A percentile compares a stretch with the other conserved stretches of the same genome.
Evolutionary conservation across 2,329 filamentous ascomycete genomes (phyloP).

Genomic region (Verticillium zaregamsianum): DNA sequence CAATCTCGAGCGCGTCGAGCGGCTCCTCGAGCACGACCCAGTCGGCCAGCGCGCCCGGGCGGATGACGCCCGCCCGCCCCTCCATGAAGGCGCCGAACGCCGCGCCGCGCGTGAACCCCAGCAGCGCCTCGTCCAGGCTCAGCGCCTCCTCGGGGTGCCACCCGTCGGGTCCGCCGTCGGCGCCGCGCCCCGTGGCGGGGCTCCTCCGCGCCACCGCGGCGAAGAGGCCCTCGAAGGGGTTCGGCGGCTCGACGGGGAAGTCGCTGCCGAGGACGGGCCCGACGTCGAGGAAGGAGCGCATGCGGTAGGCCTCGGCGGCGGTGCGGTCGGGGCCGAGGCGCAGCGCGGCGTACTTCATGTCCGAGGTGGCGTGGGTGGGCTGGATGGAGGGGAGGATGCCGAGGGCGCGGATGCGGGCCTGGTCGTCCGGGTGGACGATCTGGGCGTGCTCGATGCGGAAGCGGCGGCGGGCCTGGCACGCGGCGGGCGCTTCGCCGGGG

Average conservation of each 20-base stretch:
- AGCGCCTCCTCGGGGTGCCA: conserved; percentile 60
- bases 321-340: conserved; percentile 56
- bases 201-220: conserved; percentile 60
- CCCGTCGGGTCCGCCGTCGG: conserved; percentile 41
- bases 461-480: conserved; percentile 50
- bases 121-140: conserved; percentile 53
- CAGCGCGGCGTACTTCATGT: conserved; percentile 62
- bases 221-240: conserved; percentile 65
- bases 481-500: conserved; percentile 32
- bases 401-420: conserved; percentile 51
- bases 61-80: conserved; percentile 54
- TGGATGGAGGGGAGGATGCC: conserved; percentile 67
- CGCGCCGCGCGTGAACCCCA: conserved; percentile 16
- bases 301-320: conserved; percentile 57
- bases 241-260: conserved; percentile 67
- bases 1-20: conserved; percentile 43
- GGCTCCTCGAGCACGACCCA: conserved; percentile 65
- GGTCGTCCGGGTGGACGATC: conserved; percentile 64
- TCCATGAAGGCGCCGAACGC: conserved; percentile 42
- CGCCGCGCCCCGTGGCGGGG: conserved; percentile 50
- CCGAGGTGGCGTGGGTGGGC: conserved; percentile 68
- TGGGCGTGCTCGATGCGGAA: conserved; percentile 70
- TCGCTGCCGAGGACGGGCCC: conserved; percentile 61
- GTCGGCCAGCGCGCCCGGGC: conserved; percentile 59
- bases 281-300: conserved; percentile 55